Evolutionary conservation across 371 early-diverging fungal species (phyloP), one percentile per base, ranked within the genome.

Genomic region (Rhizopus microsporus): DNA sequence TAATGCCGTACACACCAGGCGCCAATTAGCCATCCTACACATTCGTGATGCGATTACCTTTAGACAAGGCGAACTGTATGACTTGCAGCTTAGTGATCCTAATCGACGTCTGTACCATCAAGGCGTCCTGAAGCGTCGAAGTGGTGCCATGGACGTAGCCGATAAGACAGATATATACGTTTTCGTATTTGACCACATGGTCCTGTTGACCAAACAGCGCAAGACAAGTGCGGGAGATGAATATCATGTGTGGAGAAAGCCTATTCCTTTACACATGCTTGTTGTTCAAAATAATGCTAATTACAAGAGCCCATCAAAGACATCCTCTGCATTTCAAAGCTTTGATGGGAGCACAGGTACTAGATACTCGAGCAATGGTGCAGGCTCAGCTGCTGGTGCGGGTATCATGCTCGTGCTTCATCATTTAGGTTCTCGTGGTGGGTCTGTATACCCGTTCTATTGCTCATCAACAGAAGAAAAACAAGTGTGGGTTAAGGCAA

Each of bases 141-240:
- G 84, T 29, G 77, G 83, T 32, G 82, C 84, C 38, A 76, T 87
- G 6, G 90, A 90, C 29, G 78, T 77, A 30, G 74, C 85, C 0
- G 90, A 90, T 42, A 80, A 79, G 46, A 75, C 83, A 0, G 90
- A 91, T 33, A 70, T 96, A 12, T 80, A 79, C 48, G 87, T 91
- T 6, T 92, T 93, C 69, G 77, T 96, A 32, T 92, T 97, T 61
- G 97, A 97, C 64, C 94, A 97, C 74, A 72, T 86, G 49, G 71
- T 97, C 6, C 59, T 97, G 33, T 72, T 96, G 81, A 86, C 94
- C 49, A 91, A 91, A 61, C 73, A 75, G 39, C 78, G 83, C 48
- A 77, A 75, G 37, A 68, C 71, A 8, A 62, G 60, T 55, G 70
- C 74, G 33, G 87, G 84, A 31, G 81, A 78, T 30, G 79, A 80